Percentiles rank a stretch among this genome's conserved stretches.
Evolutionary conservation across 139 green algal species (phyloP).

Genomic region (Limnomonas spitsbergensis): DNA sequence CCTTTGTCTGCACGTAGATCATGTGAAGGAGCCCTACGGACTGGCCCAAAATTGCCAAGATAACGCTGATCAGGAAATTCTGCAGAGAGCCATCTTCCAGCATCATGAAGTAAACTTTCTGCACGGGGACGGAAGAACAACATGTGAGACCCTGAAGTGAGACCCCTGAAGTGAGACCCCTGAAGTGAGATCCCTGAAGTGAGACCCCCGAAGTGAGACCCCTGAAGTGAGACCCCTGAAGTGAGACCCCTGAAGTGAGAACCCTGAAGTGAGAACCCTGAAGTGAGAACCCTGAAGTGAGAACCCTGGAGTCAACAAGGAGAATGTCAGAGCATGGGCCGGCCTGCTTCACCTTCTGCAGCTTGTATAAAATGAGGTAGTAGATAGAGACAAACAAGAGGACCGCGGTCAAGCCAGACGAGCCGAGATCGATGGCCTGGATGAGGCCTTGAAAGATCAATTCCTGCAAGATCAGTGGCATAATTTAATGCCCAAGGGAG

Average conservation of each 20-base stretch:
- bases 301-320: too few relatives aligned
- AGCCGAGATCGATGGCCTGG: constrained; percentile 25
- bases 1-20: constrained; percentile 32
- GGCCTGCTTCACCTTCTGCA: constrained; percentile 51
- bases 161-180: too few relatives aligned
- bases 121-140: too few relatives aligned
- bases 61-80: constrained; percentile 55
- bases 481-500: too few relatives aligned
- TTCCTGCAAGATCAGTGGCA: constrained; percentile 35
- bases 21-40: constrained; percentile 38
- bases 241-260: too few relatives aligned
- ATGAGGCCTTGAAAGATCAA: constrained; percentile 30
- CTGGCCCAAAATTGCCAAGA: constrained; percentile 55
- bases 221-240: too few relatives aligned
- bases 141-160: too few relatives aligned
- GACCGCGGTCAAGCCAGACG: constrained; percentile 36
- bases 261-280: too few relatives aligned
- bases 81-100: constrained; percentile 34
- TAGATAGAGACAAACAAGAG: constrained; percentile 51
- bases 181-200: too few relatives aligned
- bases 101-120: constrained; percentile 49
- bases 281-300: too few relatives aligned
- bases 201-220: too few relatives aligned
- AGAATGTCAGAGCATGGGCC: too few relatives aligned
- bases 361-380: constrained; percentile 63